Evolutionary conservation across 805 yeast genomes (phyloP), one percentile per base, ranked within the genome.

Genomic region (Schwanniomyces yamadae): DNA sequence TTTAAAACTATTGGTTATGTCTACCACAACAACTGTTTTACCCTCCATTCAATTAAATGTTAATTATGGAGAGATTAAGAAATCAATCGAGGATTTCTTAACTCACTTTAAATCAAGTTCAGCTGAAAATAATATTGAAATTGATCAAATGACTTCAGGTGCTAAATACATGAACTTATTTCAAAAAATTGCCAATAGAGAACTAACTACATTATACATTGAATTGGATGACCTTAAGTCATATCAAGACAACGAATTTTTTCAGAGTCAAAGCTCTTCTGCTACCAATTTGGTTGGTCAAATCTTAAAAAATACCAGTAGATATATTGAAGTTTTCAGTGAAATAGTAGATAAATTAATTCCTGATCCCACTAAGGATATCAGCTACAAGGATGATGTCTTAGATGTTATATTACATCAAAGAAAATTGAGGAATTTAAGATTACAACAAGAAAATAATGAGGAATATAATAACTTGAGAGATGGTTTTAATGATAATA

Each of bases 401-500:
- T 66, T 93, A 44, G 99, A 93, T 55, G 95, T 93, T 40, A 87
- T 93, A 38, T 70, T 90, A 46, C 90, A 87, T 54, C 98, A 93
- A 67, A 77, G 99, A 59, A 79, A 75, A 51, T 75, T 87, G 56
- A 76, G 96, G 55, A 91, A 91, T 59, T 78, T 77, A 48, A 76
- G 91, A 42, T 69, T 80, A 23, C 77, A 78, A 37, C 80, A 77
- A 43, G 93, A 84, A 49, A 73, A 77, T 48, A 71, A 76, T 32
- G 82, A 80, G 44, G 89, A 83, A 52, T 63, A 73, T 44, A 48
- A 68, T 62, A 46, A 69, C 66, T 49, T 68, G 42, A 54, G 71
- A 31, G 56, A 50, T 16, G 67, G 68, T 4, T 57, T 63, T 20
- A 41, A 50, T 14, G 31, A 23, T 44, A 48, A 29, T 35, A 55